phyloP scores from a whole-genome alignment of 768 basidiomycete species.

The Collybiopsis luxurians region DNA sequence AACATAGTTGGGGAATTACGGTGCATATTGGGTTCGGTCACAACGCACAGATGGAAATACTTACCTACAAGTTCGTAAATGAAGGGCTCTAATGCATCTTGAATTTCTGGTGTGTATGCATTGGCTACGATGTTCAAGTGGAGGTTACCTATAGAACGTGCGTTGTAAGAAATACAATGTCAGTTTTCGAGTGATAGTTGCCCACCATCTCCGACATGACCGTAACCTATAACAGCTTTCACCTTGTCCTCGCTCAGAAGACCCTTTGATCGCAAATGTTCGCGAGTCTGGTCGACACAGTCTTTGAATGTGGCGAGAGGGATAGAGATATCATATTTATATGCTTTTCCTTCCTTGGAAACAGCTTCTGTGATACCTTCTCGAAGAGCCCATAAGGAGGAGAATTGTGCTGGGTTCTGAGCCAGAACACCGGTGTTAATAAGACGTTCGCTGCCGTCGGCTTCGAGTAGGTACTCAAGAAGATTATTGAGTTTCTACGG shows the following conservation, averaged over 20 bases:
- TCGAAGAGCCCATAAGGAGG: constrained; percentile 86
- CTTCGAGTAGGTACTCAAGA: constrained; percentile 73
- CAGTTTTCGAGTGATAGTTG: constrained; percentile 9
- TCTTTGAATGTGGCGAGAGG: constrained; percentile 84
- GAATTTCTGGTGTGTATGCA: constrained; percentile 78
- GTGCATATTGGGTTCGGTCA: too few relatives aligned
- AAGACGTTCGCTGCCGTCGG: constrained; percentile 55
- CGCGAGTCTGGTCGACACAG: constrained; percentile 78
- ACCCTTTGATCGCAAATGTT: constrained; percentile 66
- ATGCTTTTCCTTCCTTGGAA: constrained; percentile 90
- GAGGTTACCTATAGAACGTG: constrained; percentile 69
- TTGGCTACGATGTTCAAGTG: constrained; percentile 90
- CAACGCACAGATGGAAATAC: too few relatives aligned
- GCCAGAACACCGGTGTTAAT: constrained; percentile 91
- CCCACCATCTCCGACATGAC: constrained; percentile 95
- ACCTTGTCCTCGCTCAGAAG: constrained; percentile 72
- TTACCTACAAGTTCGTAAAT: constrained; percentile 87
- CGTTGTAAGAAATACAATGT: not conserved
- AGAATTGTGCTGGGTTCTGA: constrained; percentile 86
- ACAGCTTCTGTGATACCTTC: constrained; percentile 92
- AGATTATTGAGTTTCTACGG: constrained; percentile 83
- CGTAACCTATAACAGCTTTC: constrained; percentile 87
- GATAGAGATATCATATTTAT: constrained; percentile 96
- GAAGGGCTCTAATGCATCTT: constrained; percentile 89
- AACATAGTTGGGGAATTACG: too few relatives aligned